Conservation (phyloP, 306 rosid species). For the Fragaria vesca region DNA sequence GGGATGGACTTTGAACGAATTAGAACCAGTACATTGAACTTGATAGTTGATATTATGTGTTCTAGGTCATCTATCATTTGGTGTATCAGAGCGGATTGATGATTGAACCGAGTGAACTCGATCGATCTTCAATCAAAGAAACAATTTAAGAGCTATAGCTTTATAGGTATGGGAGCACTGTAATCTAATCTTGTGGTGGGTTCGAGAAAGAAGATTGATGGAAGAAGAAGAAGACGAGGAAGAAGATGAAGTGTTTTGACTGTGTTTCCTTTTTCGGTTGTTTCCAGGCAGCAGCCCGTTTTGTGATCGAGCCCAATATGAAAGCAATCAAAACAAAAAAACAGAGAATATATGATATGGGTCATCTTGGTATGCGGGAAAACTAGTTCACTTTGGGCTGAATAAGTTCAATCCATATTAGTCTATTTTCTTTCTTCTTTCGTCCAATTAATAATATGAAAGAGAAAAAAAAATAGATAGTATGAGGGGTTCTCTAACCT, state of each 20-base stretch:
- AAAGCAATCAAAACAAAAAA: not conserved
- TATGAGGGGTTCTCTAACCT: too few species aligned
- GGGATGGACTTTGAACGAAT: not conserved
- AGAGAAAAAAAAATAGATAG: too few species aligned
- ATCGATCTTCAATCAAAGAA: not conserved
- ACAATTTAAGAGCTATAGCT: not conserved
- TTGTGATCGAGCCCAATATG: not conserved
- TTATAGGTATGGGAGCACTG: constrained; percentile 1
- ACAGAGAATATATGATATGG: not conserved
- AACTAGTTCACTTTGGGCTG: not conserved
- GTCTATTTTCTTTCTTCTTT: not conserved
- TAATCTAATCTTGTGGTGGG: not conserved
- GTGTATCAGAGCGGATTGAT: not conserved
- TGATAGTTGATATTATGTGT: not conserved
- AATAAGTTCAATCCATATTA: not conserved
- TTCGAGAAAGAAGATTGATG: not conserved
- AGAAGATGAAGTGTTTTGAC: not conserved
- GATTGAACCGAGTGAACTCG: not conserved
- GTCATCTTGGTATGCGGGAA: not conserved
- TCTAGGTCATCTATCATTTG: not conserved
- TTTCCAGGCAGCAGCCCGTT: not conserved
- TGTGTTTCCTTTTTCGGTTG: not conserved
- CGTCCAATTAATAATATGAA: too few species aligned
- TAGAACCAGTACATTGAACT: not conserved
- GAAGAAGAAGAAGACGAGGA: not conserved